phyloP scores from a whole-genome alignment of 176 grass and related monocot species.

The Juncus effusus region DNA sequence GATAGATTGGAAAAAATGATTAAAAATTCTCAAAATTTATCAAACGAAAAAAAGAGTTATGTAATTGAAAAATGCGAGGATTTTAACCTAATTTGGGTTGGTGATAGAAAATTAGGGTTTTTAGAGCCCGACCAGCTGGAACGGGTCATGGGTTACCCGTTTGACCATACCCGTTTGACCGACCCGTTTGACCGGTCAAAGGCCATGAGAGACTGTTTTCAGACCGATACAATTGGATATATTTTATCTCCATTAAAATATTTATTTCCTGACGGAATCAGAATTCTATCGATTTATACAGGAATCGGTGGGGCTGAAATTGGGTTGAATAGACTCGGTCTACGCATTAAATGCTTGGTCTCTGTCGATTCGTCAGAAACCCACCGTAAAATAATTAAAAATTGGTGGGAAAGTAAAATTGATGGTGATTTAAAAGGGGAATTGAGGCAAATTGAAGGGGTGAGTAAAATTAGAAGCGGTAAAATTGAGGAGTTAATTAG shows the following conservation, averaged over 20 bases:
- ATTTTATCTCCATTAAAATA: conserved; percentile 57
- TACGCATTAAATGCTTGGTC: conserved; percentile 63
- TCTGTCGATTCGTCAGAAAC: conserved; percentile 66
- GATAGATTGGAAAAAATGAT: conserved; percentile 43
- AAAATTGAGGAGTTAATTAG: conserved; percentile 37
- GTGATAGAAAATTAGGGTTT: conserved; percentile 39
- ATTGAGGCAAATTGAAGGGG: conserved; percentile 45
- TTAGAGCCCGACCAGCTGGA: conserved; percentile 60
- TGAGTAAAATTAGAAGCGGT: conserved; percentile 41
- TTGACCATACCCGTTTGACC: conserved; percentile 50
- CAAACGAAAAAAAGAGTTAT: conserved; percentile 30
- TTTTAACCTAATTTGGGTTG: conserved; percentile 68
- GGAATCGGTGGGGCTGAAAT: conserved; percentile 72
- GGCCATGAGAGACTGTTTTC: conserved; percentile 53
- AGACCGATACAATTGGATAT: conserved; percentile 52
- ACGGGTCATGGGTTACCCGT: conserved; percentile 61
- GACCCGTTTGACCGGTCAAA: conserved; percentile 36
- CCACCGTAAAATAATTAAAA: conserved; percentile 59
- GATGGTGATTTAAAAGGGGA: conserved; percentile 51
- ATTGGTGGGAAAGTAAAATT: conserved; percentile 43
- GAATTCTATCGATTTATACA: conserved; percentile 67
- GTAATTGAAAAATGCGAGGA: conserved; percentile 52
- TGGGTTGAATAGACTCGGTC: conserved; percentile 54
- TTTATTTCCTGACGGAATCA: conserved; percentile 46
- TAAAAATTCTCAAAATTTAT: conserved; percentile 46